Evolutionary conservation across 2,329 filamentous ascomycete genomes (phyloP), one percentile per base, ranked within the genome.

Genomic region (Scedosporium apiospermum): DNA sequence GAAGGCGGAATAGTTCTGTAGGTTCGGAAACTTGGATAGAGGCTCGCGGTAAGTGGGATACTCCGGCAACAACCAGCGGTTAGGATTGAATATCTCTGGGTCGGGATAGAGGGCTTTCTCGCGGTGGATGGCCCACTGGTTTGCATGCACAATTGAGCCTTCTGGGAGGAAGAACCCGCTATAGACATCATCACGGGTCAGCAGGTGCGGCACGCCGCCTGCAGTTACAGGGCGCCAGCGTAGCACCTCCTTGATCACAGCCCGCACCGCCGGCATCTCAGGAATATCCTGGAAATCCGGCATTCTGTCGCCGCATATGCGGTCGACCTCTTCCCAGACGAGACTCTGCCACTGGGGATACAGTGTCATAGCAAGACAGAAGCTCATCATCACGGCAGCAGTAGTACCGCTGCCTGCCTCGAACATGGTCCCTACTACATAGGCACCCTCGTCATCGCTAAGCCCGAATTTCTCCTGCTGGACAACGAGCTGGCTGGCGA

Each of bases 151-250:
- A 0, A 79, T 79, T 1, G 80, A 76, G 4, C 81, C 81, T 34
- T 76, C 78, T 0, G 78, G 77, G 58, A 83, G 80, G 68, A 79
- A 77, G 66, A 79, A 82, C 1, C 80, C 81, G 2, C 79, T 71
- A 65, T 82, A 83, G 23, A 80, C 73, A 64, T 83, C 80, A 61
- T 82, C 80, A 61, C 77, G 73, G 61, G 80, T 78, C 5, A 77
- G 70, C 1, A 79, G 77, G 65, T 84, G 81, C 0, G 80, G 79
- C 5, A 84, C 81, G 3, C 76, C 77, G 73, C 63, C 12, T 7
- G 61, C 27, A 38, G 34, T 34, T 21, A 83, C 80, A 30, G 80
- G 80, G 60, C 80, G 73, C 79, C 80, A 84, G n/a, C 82, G 75
- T 21, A 83, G 73, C 0, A 76, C 74, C 69, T 85, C 73, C 62